phyloP scores from a whole-genome alignment of 306 rosid species.

The Hippophae gyantsensis region DNA sequence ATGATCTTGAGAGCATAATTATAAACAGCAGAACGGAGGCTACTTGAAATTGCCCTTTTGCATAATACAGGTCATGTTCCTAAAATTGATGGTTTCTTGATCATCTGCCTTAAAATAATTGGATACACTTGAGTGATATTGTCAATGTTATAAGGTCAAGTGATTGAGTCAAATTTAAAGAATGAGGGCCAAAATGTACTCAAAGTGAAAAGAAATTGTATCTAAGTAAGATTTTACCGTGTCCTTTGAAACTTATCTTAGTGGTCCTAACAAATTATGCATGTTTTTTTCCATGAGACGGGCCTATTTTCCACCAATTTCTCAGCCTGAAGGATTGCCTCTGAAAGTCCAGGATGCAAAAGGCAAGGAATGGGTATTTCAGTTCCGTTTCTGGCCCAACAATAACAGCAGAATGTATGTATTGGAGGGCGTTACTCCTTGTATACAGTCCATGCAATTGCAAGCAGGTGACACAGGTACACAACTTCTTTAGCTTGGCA shows the following conservation, averaged over 20 bases:
- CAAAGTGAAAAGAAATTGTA: too few relatives aligned
- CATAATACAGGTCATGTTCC: too few relatives aligned
- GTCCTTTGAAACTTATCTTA: background rate
- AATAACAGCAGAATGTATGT: conserved; percentile 99
- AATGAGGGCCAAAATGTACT: too few relatives aligned
- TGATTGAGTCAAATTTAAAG: too few relatives aligned
- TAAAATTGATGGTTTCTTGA: too few relatives aligned
- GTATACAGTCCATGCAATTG: conserved; percentile 99
- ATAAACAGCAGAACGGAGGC: too few relatives aligned
- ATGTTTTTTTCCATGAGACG: conserved; percentile 29
- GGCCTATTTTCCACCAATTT: conserved; percentile 96
- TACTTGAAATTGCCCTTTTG: too few relatives aligned
- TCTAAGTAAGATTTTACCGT: too few relatives aligned
- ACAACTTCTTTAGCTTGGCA: background rate
- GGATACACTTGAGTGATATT: too few relatives aligned
- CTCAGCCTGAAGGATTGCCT: conserved; percentile 96
- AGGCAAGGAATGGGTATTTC: conserved; percentile 96
- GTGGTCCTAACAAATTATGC: conserved; percentile 1
- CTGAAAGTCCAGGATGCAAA: conserved; percentile 88
- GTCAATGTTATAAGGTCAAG: too few relatives aligned
- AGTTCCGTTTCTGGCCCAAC: conserved; percentile 99
- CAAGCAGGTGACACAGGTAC: conserved; percentile 98
- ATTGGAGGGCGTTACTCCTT: conserved; percentile 96
- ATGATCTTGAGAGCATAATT: too few relatives aligned
- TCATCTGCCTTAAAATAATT: too few relatives aligned